These are phyloP conservation scores for Guillardia theta DNA, from an alignment of 78 protist genomes.

Conservation along the genomic window DNA sequence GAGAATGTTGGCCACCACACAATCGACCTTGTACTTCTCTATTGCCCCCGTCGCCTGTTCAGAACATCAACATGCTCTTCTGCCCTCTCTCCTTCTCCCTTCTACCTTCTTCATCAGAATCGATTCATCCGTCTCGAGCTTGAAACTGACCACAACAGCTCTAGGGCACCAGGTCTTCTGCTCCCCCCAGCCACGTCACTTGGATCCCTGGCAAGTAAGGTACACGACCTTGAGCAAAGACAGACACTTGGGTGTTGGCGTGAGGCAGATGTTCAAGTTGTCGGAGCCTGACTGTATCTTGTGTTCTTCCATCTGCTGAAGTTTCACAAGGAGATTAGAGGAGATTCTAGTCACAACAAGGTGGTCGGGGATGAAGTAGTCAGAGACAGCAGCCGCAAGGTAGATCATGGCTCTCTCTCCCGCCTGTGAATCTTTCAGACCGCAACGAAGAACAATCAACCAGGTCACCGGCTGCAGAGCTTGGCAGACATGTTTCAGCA, in stretches of 20 bases:
- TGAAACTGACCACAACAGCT: constrained; percentile 56
- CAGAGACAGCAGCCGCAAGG: constrained; percentile 74
- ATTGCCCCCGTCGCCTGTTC: neutral
- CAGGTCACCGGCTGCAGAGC: neutral
- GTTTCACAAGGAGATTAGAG: neutral
- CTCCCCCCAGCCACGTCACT: no score
- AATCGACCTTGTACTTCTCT: constrained; percentile 41
- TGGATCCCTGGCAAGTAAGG: no score
- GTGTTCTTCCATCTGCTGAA: constrained; percentile 48
- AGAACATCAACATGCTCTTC: neutral
- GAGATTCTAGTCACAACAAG: neutral
- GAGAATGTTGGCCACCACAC: constrained; percentile 40
- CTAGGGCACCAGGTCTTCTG: constrained; percentile 55
- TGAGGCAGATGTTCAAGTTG: constrained; percentile 27
- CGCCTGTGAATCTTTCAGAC: neutral
- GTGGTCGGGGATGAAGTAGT: constrained; percentile 55
- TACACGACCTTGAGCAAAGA: neutral
- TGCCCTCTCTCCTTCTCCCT: neutral
- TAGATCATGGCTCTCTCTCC: constrained; percentile 39
- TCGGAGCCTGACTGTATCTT: constrained; percentile 58
- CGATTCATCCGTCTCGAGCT: constrained; percentile 66
- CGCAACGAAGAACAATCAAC: no score
- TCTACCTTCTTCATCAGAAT: constrained; percentile 43
- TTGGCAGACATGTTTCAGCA: constrained; percentile 29
- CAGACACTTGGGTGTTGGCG: constrained; percentile 59